Evolutionary conservation across 106 monocot species (phyloP).

Genomic region (Chionographis japonica): DNA sequence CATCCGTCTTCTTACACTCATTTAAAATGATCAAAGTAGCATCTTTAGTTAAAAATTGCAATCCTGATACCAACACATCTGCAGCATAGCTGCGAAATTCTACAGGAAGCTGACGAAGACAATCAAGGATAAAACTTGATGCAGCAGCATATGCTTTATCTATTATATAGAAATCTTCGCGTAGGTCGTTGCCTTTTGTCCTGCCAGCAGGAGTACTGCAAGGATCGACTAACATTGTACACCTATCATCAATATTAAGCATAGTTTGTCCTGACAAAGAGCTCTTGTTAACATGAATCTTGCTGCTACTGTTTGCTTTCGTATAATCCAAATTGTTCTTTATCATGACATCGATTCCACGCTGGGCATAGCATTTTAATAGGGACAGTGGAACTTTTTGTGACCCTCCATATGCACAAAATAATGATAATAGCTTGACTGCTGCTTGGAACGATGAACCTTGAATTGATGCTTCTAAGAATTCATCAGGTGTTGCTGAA

Average conservation of each 20-base stretch:
- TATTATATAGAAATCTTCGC: background rate
- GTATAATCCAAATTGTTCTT: constrained; percentile 13
- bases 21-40: constrained; percentile 27
- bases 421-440: constrained; percentile 43
- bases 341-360: constrained; percentile 34
- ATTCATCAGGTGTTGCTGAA: constrained; percentile 38
- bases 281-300: background rate
- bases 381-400: constrained; percentile 38
- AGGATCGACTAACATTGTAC: background rate
- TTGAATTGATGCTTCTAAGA: constrained; percentile 44
- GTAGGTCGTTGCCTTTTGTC: background rate
- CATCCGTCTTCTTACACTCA: constrained; percentile 24
- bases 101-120: constrained; percentile 42
- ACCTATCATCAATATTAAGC: background rate
- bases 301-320: background rate
- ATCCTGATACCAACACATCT: constrained; percentile 42
- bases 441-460: constrained; percentile 47
- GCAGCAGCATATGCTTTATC: constrained; percentile 9
- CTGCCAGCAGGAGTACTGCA: background rate
- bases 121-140: constrained; percentile 48
- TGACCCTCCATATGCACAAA: constrained; percentile 42
- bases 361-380: constrained; percentile 39
- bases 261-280: background rate
- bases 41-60: constrained; percentile 36
- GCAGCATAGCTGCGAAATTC: constrained; percentile 55